Conservation (phyloP, 2,329 filamentous ascomycete genomes). For the Dendrostoma leiphaemia region DNA sequence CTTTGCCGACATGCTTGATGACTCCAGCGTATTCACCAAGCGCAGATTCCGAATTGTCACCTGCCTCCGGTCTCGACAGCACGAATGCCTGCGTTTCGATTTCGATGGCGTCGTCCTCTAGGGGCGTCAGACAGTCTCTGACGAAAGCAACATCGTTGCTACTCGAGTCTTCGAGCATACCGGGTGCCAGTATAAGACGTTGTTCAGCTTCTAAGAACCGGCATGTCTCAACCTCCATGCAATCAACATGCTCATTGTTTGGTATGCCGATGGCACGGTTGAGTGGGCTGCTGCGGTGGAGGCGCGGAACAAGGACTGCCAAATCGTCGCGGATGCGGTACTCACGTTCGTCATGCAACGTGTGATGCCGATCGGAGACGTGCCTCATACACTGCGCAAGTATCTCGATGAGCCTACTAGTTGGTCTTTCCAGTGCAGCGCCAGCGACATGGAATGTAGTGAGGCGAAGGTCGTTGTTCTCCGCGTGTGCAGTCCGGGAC, state of each 20-base stretch:
- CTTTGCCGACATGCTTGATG: background rate
- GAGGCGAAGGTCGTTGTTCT: conserved; percentile 19
- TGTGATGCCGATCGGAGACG: too few species aligned
- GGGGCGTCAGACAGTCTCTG: too few species aligned
- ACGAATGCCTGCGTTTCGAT: background rate
- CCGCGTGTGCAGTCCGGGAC: conserved; percentile 22
- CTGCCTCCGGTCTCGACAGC: too few species aligned
- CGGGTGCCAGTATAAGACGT: background rate
- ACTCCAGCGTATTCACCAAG: background rate
- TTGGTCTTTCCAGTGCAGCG: too few species aligned
- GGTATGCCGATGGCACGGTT: conserved; percentile 16
- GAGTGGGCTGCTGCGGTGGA: conserved; percentile 16
- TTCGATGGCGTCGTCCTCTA: background rate
- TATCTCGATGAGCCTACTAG: too few species aligned
- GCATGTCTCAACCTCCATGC: background rate
- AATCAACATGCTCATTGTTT: too few species aligned
- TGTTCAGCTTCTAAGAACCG: background rate
- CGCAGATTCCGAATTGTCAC: too few species aligned
- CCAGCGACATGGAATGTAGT: conserved; percentile 17
- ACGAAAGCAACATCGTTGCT: too few species aligned
- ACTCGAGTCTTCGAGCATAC: too few species aligned
- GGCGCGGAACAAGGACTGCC: conserved; percentile 18
- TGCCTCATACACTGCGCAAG: too few species aligned
- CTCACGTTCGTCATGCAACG: background rate
- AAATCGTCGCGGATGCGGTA: conserved; percentile 7